Base-by-base conservation (phyloP, 2,329 filamentous ascomycete genomes). In the Juglanconis sp. region DNA sequence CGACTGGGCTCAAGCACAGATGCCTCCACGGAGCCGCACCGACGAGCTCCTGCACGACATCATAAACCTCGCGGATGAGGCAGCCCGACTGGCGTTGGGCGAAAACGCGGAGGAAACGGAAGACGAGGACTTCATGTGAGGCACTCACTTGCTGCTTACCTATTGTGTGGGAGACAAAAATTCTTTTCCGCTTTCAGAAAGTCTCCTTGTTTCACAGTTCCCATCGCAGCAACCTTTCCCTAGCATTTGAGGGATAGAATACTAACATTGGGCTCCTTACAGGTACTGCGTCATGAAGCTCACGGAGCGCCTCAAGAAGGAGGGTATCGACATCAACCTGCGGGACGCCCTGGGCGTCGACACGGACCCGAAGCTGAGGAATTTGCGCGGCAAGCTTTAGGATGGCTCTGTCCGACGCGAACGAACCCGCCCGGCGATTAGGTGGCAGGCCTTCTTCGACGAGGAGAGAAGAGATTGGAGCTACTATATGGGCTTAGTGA, bases 121-220 rank as follows among this genome's bases (percentile, higher is more conserved):
- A 48, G 68, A 76, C 13, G 77, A 78, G 63, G 76, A 79, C 58
- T 79, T 78, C 30, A 78, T 79, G 76, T 77, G 62, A 68, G 52
- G 49, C 47, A 60, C 52, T 55, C 53, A 57, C 53, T 50, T 38
- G 46, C 38, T 51, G 55, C 55, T 50, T 57, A 31, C 54, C 17
- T 50, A 35, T 35, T 47, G 38, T 55, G 61, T 60, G 61, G 58
- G 61, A 61, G 57, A 56, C 50, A 42, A 52, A 24, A 24, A 24
- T 24, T 61, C 47, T 48, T 38, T 56, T 50, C 56, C 57, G 46
- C 38, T 36, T 42, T 34, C 32, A n/a, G 24, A 57, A 55, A 52
- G 53, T 53, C 31, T 60, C 40, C 60, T 56, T 58, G 51, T 46
- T 57, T 58, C 13, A 10, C 30, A 5, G 48, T 47, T 34, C 1